phyloP scores from a whole-genome alignment of 2,329 filamentous ascomycete genomes.

The Fusarium veterinarium region DNA sequence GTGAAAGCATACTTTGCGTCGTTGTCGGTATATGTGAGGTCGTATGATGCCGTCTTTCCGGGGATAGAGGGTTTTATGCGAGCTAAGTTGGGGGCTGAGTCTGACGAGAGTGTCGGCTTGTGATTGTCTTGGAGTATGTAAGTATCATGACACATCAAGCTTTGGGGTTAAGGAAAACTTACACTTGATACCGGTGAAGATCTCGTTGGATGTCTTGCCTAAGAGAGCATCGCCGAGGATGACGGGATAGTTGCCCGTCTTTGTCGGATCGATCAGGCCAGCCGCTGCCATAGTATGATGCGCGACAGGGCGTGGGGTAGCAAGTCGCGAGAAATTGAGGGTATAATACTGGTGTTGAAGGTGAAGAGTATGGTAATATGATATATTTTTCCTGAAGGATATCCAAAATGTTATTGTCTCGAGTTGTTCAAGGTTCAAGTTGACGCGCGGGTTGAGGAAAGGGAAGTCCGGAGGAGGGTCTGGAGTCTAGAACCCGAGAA shows the following conservation, averaged over 20 bases:
- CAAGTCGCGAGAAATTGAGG: neutral
- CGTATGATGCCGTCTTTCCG: constrained; percentile 64
- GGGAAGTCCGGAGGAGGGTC: constrained; percentile 31
- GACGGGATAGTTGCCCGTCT: constrained; percentile 71
- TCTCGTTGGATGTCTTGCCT: constrained; percentile 65
- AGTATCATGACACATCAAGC: neutral
- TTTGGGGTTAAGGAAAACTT: constrained; percentile 44
- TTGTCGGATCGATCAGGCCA: constrained; percentile 68
- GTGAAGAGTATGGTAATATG: neutral
- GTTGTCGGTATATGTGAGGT: constrained; percentile 65
- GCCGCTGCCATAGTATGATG: constrained; percentile 39
- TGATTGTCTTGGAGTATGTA: constrained; percentile 65
- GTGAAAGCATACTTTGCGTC: constrained; percentile 69
- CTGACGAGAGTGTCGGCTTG: constrained; percentile 65
- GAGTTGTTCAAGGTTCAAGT: constrained; percentile 10
- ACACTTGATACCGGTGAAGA: constrained; percentile 72
- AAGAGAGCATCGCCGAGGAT: constrained; percentile 72
- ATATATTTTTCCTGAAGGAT: neutral
- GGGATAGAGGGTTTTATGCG: constrained; percentile 63
- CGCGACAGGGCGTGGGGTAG: neutral
- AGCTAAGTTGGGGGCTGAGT: constrained; percentile 60
- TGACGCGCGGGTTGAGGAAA: constrained; percentile 24
- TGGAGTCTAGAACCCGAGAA: constrained; percentile 25
- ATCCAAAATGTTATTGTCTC: neutral
- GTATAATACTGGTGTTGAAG: neutral